Evolutionary conservation across 345 rosid genomes (phyloP).

Genomic region (Eucalyptus curtisii): DNA sequence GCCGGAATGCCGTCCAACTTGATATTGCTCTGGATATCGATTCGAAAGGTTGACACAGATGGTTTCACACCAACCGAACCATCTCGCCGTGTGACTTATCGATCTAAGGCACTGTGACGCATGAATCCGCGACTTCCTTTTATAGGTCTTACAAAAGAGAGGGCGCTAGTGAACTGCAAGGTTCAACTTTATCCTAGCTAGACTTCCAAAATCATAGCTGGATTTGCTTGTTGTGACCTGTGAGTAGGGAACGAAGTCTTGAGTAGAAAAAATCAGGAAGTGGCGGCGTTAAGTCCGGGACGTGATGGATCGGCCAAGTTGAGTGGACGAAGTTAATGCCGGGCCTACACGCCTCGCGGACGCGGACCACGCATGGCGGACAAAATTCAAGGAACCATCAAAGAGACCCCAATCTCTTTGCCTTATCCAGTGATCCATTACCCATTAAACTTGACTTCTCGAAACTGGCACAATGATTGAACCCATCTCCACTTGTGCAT

Average conservation of each 20-base stretch:
- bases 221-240: background rate
- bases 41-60: background rate
- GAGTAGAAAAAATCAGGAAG: background rate
- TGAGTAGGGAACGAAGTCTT: background rate
- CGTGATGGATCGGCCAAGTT: background rate
- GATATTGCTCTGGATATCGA: background rate
- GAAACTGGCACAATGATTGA: background rate
- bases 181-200: accelerated
- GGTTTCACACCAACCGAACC: background rate
- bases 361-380: background rate
- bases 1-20: background rate
- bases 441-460: background rate
- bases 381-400: background rate
- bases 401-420: background rate
- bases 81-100: background rate
- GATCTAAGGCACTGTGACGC: background rate
- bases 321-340: background rate
- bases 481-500: background rate
- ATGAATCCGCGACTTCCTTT: background rate
- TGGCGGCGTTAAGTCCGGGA: background rate
- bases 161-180: background rate
- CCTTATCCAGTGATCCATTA: background rate
- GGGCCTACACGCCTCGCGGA: background rate
- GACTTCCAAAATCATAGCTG: background rate
- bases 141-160: background rate